phyloP scores from a whole-genome alignment of 2,329 filamentous ascomycete species.

The Daldinia sp. region DNA sequence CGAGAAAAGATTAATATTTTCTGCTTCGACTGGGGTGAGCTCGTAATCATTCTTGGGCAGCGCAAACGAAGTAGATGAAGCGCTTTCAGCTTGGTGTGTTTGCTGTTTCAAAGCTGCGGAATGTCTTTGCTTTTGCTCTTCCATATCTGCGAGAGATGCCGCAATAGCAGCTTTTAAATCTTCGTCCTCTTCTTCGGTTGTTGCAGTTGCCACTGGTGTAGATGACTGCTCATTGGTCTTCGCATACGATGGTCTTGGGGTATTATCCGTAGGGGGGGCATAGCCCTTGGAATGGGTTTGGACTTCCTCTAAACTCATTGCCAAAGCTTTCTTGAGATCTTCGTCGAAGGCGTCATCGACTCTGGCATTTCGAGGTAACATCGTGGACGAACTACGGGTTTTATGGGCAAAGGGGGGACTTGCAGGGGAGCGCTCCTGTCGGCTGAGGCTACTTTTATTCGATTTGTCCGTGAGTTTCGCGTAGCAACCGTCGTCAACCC shows the following conservation, averaged over 20 bases:
- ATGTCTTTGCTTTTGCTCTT: slow-evolving; percentile 94
- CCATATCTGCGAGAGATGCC: slow-evolving; percentile 94
- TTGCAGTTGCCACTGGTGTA: slow-evolving; percentile 52
- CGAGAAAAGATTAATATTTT: slow-evolving; percentile 96
- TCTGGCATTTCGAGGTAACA: slow-evolving; percentile 90
- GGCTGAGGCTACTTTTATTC: slow-evolving; percentile 50
- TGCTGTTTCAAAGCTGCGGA: slow-evolving; percentile 85
- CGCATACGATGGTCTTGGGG: slow-evolving; percentile 42
- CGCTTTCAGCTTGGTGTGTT: slow-evolving; percentile 61
- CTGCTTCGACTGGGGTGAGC: slow-evolving; percentile 89
- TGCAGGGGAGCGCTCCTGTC: slow-evolving; percentile 55
- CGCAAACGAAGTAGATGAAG: slow-evolving; percentile 60
- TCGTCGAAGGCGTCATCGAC: slow-evolving; percentile 94
- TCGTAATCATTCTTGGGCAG: slow-evolving; percentile 93
- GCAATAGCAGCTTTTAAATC: slow-evolving; percentile 95
- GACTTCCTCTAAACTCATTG: slow-evolving; percentile 96
- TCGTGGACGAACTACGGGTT: slow-evolving; percentile 70
- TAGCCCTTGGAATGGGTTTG: slow-evolving; percentile 79
- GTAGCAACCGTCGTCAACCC: slow-evolving; percentile 96
- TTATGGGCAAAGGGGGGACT: slow-evolving; percentile 61
- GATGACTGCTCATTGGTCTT: slow-evolving; percentile 50
- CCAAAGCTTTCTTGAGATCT: slow-evolving; percentile 88
- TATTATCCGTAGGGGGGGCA: slow-evolving; percentile 63
- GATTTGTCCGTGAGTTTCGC: slow-evolving; percentile 84
- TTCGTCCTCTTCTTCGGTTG: slow-evolving; percentile 85